Base-by-base conservation (phyloP, 2,329 filamentous ascomycete species). In the Sclerotinia trifoliorum region DNA sequence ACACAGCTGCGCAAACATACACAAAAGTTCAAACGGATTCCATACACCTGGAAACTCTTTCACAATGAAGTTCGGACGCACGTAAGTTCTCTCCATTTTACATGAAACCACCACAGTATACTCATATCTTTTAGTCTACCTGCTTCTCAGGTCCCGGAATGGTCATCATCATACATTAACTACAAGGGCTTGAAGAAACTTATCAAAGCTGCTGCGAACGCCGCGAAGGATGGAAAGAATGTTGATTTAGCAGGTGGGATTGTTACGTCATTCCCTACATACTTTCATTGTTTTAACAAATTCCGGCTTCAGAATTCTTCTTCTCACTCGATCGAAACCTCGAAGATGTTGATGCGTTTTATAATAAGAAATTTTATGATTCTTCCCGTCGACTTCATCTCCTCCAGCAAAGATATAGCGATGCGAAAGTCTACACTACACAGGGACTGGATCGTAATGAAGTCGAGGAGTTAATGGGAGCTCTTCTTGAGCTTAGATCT, bases 291-390 rank as follows among this genome's bases (percentile, higher is more conserved):
- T n/a, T n/a, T 68, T 74, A 71, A 72, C 51, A 24, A 51, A 42
- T 46, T 29, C 39, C 44, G 78, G 71, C 52, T 52, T 75, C 82
- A 97, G 95, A 94, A 80, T 97, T 99, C 85, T 97, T 97, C 83
- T 97, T 94, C 80, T 92, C 90, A 72, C 88, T 99, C 79, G 95
- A 99, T 78, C 92, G 95, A 75, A 97, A 98, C 78, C 89, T 99
- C 77, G 95, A 99, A 83, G 91, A 96, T 80, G 94, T 99, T 78
- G 93, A 97, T 80, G 87, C 87, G 64, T 98, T 99, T 80, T 98
- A 97, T 83, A 97, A 96, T 82, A 96, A 94, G 79, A 97, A 97
- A 78, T 93, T 93, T 77, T 86, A 88, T 70, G 94, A 98, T 75
- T 90, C 90, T 71, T 88, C 90, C 49, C 90, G 95, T 70, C 89